These are phyloP conservation scores for Aureobasidium mangrovei DNA, from an alignment of 2,329 filamentous ascomycete genomes.

Conservation along the genomic window DNA sequence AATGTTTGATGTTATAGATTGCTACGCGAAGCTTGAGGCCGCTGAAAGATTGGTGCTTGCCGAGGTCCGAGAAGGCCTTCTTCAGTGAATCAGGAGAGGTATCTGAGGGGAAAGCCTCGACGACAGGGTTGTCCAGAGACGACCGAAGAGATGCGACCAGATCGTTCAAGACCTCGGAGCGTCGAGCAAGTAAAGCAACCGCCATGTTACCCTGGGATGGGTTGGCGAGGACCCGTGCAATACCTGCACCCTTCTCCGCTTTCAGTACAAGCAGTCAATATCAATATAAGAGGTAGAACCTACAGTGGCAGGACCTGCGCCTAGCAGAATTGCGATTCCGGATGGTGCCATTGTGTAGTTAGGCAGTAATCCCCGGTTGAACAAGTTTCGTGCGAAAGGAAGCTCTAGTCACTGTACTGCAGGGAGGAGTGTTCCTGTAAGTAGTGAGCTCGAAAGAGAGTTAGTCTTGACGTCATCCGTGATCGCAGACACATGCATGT, in stretches of 20 bases:
- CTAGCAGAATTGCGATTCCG: slow-evolving; percentile 44
- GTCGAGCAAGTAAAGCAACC: slow-evolving; percentile 46
- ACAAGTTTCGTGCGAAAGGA: neutral
- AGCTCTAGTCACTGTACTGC: too few relatives aligned
- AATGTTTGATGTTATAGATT: slow-evolving; percentile 50
- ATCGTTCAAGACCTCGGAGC: slow-evolving; percentile 36
- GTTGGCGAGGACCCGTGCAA: slow-evolving; percentile 46
- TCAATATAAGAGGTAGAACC: slow-evolving; percentile 8
- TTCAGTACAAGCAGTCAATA: neutral
- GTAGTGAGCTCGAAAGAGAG: too few relatives aligned
- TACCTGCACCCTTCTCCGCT: slow-evolving; percentile 40
- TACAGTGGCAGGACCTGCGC: slow-evolving; percentile 39
- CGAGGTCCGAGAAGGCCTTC: slow-evolving; percentile 42
- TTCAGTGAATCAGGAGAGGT: slow-evolving; percentile 40
- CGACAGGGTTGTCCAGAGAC: slow-evolving; percentile 35
- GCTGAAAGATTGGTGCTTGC: slow-evolving; percentile 39
- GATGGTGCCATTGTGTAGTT: slow-evolving; percentile 5
- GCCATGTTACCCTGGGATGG: slow-evolving; percentile 46
- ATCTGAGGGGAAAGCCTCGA: slow-evolving; percentile 46
- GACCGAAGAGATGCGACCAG: slow-evolving; percentile 35
- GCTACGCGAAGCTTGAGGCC: slow-evolving; percentile 44
- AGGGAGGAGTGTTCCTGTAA: too few relatives aligned
- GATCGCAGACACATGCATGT: too few relatives aligned
- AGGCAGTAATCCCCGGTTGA: neutral
- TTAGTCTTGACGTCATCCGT: too few relatives aligned